Percentiles rank a stretch among this genome's conserved stretches.
phyloP scores from a whole-genome alignment of 106 monocot species.

The Amphibolis antarctica region DNA sequence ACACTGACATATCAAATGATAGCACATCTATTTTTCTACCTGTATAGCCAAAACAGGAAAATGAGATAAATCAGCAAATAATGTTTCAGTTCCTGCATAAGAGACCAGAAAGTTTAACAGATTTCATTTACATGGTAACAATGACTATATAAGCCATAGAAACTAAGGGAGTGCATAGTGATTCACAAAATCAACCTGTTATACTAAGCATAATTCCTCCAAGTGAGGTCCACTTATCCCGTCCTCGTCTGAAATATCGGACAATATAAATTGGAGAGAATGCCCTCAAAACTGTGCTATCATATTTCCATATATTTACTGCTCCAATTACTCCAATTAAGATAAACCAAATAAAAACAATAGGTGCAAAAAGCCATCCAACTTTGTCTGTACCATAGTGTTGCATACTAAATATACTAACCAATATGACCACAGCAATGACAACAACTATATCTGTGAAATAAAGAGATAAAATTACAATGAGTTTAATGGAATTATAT shows the following conservation, averaged over 20 bases:
- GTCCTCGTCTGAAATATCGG: slow-evolving; percentile 45
- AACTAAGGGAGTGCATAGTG: too few relatives aligned
- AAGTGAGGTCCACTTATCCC: slow-evolving; percentile 58
- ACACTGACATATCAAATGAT: not conserved
- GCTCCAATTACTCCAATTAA: slow-evolving; percentile 68
- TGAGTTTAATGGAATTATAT: too few relatives aligned
- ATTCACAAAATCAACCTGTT: slow-evolving; percentile 45
- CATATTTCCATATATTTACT: slow-evolving; percentile 68
- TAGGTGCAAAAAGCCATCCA: slow-evolving; percentile 82
- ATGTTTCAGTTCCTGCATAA: slow-evolving; percentile 22
- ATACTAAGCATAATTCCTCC: slow-evolving; percentile 95
- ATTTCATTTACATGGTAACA: too few relatives aligned
- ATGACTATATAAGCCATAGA: too few relatives aligned
- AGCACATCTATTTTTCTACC: not conserved
- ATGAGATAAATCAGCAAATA: slow-evolving; percentile 24
- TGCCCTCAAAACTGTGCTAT: slow-evolving; percentile 62
- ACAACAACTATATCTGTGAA: slow-evolving; percentile 62
- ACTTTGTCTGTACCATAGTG: slow-evolving; percentile 71
- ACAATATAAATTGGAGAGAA: slow-evolving; percentile 68
- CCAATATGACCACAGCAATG: slow-evolving; percentile 73
- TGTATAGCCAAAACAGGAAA: slow-evolving; percentile 18
- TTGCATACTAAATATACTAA: slow-evolving; percentile 66
- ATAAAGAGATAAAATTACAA: slow-evolving; percentile 3
- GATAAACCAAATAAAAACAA: slow-evolving; percentile 81
- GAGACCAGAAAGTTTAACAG: not conserved